These are phyloP conservation scores for Hylodesmum podocarpum DNA, from an alignment of 306 rosid species.

Conservation along the genomic window DNA sequence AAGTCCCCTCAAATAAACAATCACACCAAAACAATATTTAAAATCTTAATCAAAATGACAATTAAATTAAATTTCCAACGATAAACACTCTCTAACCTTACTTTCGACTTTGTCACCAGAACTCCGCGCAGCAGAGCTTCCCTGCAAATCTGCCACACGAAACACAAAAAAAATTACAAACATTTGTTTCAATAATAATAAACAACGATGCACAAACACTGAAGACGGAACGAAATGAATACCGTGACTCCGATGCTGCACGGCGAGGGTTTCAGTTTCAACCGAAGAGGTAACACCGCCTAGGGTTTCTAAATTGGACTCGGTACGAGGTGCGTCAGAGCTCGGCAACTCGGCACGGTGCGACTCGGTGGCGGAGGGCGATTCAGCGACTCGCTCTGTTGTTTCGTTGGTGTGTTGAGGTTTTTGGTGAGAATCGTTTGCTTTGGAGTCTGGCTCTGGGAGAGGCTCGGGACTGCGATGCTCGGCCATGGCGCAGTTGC, in stretches of 20 bases:
- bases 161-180: constrained; percentile 14
- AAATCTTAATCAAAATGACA: not conserved
- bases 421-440: constrained; percentile 1
- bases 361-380: constrained; percentile 16
- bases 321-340: not conserved
- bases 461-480: constrained; percentile 40
- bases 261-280: constrained; percentile 20
- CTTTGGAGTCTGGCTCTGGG: constrained; percentile 8
- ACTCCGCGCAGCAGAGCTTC: constrained; percentile 34
- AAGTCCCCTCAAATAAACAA: not conserved
- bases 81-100: constrained; percentile 59
- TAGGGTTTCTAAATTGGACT: constrained; percentile 65
- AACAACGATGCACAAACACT: not conserved
- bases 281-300: constrained; percentile 32
- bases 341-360: constrained; percentile 26
- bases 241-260: constrained; percentile 49
- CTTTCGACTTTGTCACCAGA: constrained; percentile 42
- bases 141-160: constrained; percentile 52
- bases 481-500: constrained; percentile 43
- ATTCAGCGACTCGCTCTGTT: constrained; percentile 16
- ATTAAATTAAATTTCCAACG: not conserved
- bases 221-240: not conserved
- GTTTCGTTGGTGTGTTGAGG: not conserved
- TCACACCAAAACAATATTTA: not conserved
- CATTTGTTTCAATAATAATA: not conserved